These are phyloP conservation scores for Epichloe aotearoae DNA, from an alignment of 2,329 filamentous ascomycete genomes.

Conservation along the genomic window DNA sequence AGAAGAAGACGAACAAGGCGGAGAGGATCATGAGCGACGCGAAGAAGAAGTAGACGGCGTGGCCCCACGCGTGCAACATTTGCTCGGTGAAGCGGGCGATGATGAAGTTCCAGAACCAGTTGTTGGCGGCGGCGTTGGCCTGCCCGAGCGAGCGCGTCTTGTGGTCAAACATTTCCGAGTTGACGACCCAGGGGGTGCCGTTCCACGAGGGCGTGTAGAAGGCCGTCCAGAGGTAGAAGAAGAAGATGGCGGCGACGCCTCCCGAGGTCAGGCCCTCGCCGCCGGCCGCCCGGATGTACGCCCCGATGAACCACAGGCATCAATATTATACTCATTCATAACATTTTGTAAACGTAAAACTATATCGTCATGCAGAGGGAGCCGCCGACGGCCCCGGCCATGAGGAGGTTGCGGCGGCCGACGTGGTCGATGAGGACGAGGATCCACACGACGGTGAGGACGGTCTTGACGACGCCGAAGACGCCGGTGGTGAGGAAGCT, in stretches of 20 bases:
- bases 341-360: too few species aligned
- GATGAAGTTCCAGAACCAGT: constrained; percentile 64
- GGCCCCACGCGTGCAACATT: constrained; percentile 47
- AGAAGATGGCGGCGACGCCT: constrained; percentile 54
- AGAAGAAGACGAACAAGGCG: constrained; percentile 46
- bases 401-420: constrained; percentile 43
- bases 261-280: constrained; percentile 20
- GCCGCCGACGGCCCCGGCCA: constrained; percentile 50
- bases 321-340: too few species aligned
- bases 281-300: constrained; percentile 24
- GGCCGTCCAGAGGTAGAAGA: constrained; percentile 41
- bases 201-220: constrained; percentile 64
- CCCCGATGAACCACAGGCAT: constrained; percentile 44
- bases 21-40: constrained; percentile 47
- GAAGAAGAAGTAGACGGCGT: constrained; percentile 58
- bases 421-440: constrained; percentile 15
- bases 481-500: constrained; percentile 18
- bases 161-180: constrained; percentile 62
- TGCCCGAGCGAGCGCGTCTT: constrained; percentile 52
- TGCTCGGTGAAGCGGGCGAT: constrained; percentile 54
- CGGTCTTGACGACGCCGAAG: constrained; percentile 16
- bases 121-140: constrained; percentile 56
- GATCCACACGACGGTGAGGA: constrained; percentile 29
- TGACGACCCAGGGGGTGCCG: constrained; percentile 63
- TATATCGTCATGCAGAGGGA: constrained; percentile 57